Conservation (phyloP, 108 stramenopile genomes). For the Nannochloropsis granulata region DNA sequence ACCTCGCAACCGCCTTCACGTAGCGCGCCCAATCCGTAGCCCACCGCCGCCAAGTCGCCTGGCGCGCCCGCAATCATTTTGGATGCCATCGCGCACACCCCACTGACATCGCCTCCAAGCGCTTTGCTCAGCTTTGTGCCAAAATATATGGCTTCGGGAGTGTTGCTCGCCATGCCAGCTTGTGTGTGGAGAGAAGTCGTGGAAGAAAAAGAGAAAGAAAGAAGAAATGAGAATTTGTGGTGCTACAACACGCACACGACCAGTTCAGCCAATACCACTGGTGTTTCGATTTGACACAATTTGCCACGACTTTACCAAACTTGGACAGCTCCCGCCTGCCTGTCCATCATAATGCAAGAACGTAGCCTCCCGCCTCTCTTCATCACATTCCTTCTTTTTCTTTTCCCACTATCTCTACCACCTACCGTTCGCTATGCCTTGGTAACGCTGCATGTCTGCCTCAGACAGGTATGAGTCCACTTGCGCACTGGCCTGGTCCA, state of each 20-base stretch:
- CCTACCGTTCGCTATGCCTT: background rate
- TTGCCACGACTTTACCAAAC: no score
- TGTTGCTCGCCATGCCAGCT: background rate
- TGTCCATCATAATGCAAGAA: no score
- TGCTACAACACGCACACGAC: no score
- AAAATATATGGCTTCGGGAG: background rate
- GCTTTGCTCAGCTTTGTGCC: background rate
- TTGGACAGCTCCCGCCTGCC: no score
- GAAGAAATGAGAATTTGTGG: no score
- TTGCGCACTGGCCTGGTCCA: background rate
- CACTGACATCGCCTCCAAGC: background rate
- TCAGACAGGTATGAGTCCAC: background rate
- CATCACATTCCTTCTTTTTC: no score
- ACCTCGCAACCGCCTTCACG: background rate
- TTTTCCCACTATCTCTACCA: background rate
- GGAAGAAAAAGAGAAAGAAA: no score
- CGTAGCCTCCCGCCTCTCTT: no score
- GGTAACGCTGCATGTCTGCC: background rate
- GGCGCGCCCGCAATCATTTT: background rate
- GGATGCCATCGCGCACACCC: background rate
- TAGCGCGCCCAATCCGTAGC: background rate
- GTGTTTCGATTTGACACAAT: no score
- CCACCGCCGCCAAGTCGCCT: background rate
- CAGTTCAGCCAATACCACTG: no score
- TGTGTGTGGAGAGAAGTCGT: no score